Evolutionary conservation across 2,329 filamentous ascomycete genomes (phyloP).

Genomic region (Alternaria gaisen): DNA sequence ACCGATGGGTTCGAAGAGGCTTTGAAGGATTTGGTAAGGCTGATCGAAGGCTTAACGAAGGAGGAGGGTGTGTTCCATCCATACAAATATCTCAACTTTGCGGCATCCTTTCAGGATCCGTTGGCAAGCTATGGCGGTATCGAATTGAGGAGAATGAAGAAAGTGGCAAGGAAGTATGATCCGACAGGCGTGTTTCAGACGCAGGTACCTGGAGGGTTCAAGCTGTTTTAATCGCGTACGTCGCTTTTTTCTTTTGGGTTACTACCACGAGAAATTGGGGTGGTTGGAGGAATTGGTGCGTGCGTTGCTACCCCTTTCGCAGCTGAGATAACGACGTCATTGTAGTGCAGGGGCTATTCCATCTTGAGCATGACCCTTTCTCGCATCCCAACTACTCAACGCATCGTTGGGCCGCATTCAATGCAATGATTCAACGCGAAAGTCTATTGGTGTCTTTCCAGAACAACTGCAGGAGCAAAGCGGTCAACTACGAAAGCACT

Average conservation of each 20-base stretch:
- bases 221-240: constrained; percentile 16
- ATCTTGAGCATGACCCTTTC: neutral
- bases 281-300: neutral
- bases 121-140: constrained; percentile 29
- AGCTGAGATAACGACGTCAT: neutral
- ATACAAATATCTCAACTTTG: constrained; percentile 47
- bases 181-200: constrained; percentile 36
- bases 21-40: constrained; percentile 29
- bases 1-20: constrained; percentile 24
- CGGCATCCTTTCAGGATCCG: constrained; percentile 48
- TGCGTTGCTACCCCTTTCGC: neutral
- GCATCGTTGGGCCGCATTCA: neutral
- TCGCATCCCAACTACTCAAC: neutral
- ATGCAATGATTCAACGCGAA: neutral
- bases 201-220: constrained; percentile 34
- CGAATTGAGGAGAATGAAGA: constrained; percentile 16
- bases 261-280: neutral
- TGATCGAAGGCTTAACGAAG: constrained; percentile 28
- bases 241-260: neutral
- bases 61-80: constrained; percentile 26
- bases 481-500: neutral
- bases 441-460: neutral
- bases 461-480: neutral
- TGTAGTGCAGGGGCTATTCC: neutral
- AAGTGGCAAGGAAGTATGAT: constrained; percentile 34